Evolutionary conservation across 352 stramenopile species (phyloP), one percentile per base, ranked within the genome.

Genomic region (Globisporangium abappressorium): DNA sequence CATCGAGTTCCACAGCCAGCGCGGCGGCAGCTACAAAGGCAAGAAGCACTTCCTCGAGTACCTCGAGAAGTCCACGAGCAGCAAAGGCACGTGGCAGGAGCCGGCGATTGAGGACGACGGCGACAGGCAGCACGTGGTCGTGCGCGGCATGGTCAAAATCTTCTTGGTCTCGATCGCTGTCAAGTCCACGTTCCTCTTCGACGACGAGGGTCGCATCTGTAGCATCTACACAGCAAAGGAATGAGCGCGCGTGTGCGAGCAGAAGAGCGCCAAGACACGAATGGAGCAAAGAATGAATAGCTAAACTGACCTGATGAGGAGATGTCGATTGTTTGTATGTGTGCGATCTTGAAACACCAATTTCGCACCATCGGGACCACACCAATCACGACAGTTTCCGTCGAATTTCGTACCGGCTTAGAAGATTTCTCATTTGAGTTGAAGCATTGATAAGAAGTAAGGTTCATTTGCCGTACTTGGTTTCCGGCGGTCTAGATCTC

Each of bases 71-170:
- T 80, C 71, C 67, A 81, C 81, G 63, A 68, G 82, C 63, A 68
- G 82, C 63, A 73, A 86, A 30, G 77, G 77, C 63, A 66, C 49
- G 22, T 87, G 73, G 79, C 51, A 82, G 59, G 56, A 69, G 1
- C 70, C 79, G 3, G 57, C 64, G 64, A 78, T 84, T 57, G 74
- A 84, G 54, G 75, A 83, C 38, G 72, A 70, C 63, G 76, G 80
- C 69, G 67, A 81, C 33, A 38, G 33, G 46, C 65, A 79, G 68
- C 74, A 78, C 58, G 77, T 87, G 38, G 54, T 84, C 30, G 74
- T 86, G 62, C 78, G 70, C n/a, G 77, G 77, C 14, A 69, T 81
- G 22, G 75, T 84, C 66, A 80, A 78, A 67, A 82, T 87, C 56
- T 77, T 84, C 55, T 84, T 65, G 69, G 76, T 84, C 56, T 73